These are phyloP conservation scores for Tylopilus sp. DNA, from an alignment of 1,284 basidiomycete genomes.

Conservation along the genomic window DNA sequence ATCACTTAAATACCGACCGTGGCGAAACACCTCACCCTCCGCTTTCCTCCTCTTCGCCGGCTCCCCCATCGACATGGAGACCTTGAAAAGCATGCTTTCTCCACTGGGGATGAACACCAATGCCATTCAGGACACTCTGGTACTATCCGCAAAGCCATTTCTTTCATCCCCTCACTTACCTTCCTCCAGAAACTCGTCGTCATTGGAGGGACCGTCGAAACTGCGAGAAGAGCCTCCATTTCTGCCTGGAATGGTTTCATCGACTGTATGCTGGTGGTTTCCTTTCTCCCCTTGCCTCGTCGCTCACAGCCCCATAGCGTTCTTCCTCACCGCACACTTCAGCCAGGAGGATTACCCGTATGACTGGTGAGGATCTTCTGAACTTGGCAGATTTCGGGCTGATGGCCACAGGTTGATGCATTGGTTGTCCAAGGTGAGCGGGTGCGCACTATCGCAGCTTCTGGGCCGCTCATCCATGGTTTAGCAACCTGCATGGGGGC, in stretches of 20 bases:
- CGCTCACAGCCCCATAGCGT: conserved; percentile 45
- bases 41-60: conserved; percentile 20
- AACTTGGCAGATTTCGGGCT: conserved; percentile 6
- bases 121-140: conserved; percentile 60
- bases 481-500: conserved; percentile 80
- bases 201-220: conserved; percentile 74
- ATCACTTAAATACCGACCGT: conserved; percentile 34
- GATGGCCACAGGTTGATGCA: conserved; percentile 66
- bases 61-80: conserved; percentile 45
- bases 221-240: conserved; percentile 64
- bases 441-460: conserved; percentile 6
- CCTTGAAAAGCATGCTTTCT: conserved; percentile 55
- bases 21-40: conserved; percentile 19
- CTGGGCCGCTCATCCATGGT: conserved; percentile 15
- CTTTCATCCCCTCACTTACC: background rate
- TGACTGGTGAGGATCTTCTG: conserved; percentile 52
- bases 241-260: conserved; percentile 84
- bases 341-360: conserved; percentile 81
- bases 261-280: conserved; percentile 55
- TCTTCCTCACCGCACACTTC: conserved; percentile 82
- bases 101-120: conserved; percentile 54
- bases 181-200: conserved; percentile 64
- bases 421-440: conserved; percentile 69
- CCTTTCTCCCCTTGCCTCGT: background rate
- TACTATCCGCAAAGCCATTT: conserved; percentile 26